These are phyloP conservation scores for Aspergillus pseudotamarii DNA, from an alignment of 2,329 filamentous ascomycete genomes.

Conservation along the genomic window DNA sequence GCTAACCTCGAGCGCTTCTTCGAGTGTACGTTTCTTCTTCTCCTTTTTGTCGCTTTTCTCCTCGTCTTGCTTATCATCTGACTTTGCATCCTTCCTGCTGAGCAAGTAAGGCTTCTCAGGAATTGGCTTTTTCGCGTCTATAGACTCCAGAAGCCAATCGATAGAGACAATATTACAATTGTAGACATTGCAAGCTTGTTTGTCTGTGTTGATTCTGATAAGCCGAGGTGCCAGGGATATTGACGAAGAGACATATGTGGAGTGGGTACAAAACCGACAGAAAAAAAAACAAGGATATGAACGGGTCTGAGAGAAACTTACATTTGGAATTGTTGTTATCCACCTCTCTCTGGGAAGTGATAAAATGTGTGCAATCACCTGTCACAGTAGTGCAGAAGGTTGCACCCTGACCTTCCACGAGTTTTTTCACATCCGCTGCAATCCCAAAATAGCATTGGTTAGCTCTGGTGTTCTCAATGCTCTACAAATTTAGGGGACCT, in stretches of 20 bases:
- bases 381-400: constrained; percentile 34
- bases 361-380: constrained; percentile 40
- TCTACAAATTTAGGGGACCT: constrained; percentile 12
- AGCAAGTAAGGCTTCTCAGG: constrained; percentile 44
- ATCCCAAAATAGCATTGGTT: constrained; percentile 2
- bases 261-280: neutral
- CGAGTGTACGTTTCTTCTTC: constrained; percentile 34
- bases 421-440: constrained; percentile 18
- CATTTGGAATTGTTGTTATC: constrained; percentile 40
- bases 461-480: constrained; percentile 6
- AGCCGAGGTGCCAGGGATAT: neutral
- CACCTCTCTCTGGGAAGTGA: constrained; percentile 41
- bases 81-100: constrained; percentile 13
- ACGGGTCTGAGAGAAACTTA: constrained; percentile 25
- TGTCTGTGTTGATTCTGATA: constrained; percentile 60
- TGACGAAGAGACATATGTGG: neutral
- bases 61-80: constrained; percentile 14
- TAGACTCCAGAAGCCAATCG: constrained; percentile 65
- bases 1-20: constrained; percentile 24
- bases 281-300: too few relatives aligned
- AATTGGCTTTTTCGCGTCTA: constrained; percentile 45
- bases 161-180: constrained; percentile 60
- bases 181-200: constrained; percentile 51
- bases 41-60: constrained; percentile 34
- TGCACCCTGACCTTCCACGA: constrained; percentile 40